A percentile compares a stretch with the other conserved stretches of the same genome.
Evolutionary conservation across 805 yeast genomes (phyloP).

Genomic region (Ogataea trehalophila): DNA sequence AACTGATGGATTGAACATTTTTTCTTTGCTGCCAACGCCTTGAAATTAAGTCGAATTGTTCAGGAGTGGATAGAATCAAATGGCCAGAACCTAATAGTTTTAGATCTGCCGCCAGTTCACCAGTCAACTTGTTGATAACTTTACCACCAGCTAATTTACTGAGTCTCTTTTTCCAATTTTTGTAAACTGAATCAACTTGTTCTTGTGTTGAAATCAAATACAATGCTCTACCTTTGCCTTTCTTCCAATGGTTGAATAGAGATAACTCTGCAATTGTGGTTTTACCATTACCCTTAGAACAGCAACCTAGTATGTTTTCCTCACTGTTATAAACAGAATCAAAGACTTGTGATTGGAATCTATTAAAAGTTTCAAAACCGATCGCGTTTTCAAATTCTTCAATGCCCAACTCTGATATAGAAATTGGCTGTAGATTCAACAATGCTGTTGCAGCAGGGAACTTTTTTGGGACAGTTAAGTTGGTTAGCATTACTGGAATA

Average conservation of each 20-base stretch:
- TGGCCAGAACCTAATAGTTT: constrained; percentile 55
- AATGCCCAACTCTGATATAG: constrained; percentile 43
- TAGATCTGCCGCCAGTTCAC: constrained; percentile 52
- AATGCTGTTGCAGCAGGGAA: constrained; percentile 60
- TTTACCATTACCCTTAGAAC: constrained; percentile 74
- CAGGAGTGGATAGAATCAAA: constrained; percentile 72
- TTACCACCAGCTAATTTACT: constrained; percentile 52
- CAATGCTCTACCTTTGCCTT: constrained; percentile 63
- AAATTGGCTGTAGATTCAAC: constrained; percentile 45
- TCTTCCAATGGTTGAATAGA: constrained; percentile 65
- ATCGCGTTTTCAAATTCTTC: constrained; percentile 45
- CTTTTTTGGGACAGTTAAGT: constrained; percentile 53
- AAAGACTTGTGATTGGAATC: constrained; percentile 69
- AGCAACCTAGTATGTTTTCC: constrained; percentile 56
- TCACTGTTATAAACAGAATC: constrained; percentile 51
- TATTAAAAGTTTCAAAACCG: constrained; percentile 55
- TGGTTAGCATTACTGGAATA: constrained; percentile 52
- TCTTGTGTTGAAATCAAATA: constrained; percentile 66
- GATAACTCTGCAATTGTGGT: constrained; percentile 70
- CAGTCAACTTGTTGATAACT: constrained; percentile 49
- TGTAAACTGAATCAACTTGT: constrained; percentile 41
- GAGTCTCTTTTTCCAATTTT: constrained; percentile 51
- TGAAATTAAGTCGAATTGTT: constrained; percentile 66
- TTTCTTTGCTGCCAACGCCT: constrained; percentile 81
- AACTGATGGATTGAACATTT: constrained; percentile 60